Percentiles rank a stretch among this genome's conserved stretches.
These are phyloP conservation scores for Ambrosiella cleistominuta DNA, from an alignment of 2,329 filamentous ascomycete genomes.

Conservation along the genomic window DNA sequence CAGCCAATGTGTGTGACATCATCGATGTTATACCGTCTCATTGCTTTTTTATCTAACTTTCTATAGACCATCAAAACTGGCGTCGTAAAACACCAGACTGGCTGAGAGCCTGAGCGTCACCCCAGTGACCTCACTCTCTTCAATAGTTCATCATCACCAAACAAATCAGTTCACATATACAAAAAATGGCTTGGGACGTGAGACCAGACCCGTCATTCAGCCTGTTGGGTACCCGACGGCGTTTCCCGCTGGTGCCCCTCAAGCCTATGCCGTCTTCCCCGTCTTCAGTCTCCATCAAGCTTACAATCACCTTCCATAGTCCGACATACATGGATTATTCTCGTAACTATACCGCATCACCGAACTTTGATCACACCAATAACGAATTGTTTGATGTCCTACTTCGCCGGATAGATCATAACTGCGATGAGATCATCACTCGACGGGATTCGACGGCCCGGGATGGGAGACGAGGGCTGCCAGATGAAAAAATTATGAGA, in stretches of 20 bases:
- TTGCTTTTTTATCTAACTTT: too few species aligned
- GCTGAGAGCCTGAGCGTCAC: slow-evolving; percentile 4
- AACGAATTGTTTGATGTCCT: slow-evolving; percentile 31
- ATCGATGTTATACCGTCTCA: neutral
- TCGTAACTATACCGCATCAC: slow-evolving; percentile 30
- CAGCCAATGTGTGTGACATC: neutral
- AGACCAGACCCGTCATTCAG: slow-evolving; percentile 7
- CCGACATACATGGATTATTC: slow-evolving; percentile 27
- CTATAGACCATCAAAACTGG: neutral
- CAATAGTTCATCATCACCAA: neutral
- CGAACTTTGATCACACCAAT: slow-evolving; percentile 23
- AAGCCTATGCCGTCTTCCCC: slow-evolving; percentile 4
- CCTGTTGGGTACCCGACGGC: slow-evolving; percentile 18
- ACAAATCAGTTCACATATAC: neutral
- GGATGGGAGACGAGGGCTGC: slow-evolving; percentile 20
- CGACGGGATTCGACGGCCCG: slow-evolving; percentile 32
- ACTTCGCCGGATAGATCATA: slow-evolving; percentile 33
- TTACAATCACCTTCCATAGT: slow-evolving; percentile 29
- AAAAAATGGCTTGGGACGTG: neutral
- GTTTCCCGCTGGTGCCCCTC: slow-evolving; percentile 19
- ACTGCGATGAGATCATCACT: slow-evolving; percentile 34
- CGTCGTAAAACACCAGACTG: neutral
- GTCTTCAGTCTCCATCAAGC: slow-evolving; percentile 23
- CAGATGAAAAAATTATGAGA: slow-evolving; percentile 26
- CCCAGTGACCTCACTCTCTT: neutral